Percentiles rank a stretch among this genome's conserved stretches.
These are phyloP conservation scores for Fusarium miscanthi DNA, from an alignment of 2,329 filamentous ascomycete species.

Conservation along the genomic window DNA sequence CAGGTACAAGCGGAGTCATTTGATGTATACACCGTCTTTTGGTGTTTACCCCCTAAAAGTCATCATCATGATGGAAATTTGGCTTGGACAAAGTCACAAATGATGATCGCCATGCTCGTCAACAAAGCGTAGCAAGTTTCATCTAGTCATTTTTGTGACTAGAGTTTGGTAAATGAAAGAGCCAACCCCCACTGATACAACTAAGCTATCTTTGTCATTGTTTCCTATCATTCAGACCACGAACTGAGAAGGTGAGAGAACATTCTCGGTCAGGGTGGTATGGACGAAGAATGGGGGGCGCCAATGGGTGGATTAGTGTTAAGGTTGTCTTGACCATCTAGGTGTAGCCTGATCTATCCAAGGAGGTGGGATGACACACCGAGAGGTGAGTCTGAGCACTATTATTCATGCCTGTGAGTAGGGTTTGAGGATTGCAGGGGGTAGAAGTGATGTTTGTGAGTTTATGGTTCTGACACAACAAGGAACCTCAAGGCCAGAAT, in stretches of 20 bases:
- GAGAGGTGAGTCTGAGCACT: constrained; percentile 7
- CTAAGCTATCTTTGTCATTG: constrained; percentile 35
- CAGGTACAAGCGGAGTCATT: background rate
- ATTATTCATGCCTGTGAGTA: background rate
- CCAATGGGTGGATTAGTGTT: constrained; percentile 27
- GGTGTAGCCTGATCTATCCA: constrained; percentile 24
- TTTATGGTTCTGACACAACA: background rate
- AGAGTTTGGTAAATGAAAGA: background rate
- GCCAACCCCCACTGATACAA: constrained; percentile 19
- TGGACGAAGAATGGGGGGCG: constrained; percentile 16
- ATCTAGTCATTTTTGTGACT: constrained; percentile 19
- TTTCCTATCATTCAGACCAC: constrained; percentile 33
- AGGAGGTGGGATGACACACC: constrained; percentile 34
- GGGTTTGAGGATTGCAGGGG: background rate
- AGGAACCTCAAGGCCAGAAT: background rate
- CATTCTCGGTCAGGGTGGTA: constrained; percentile 31
- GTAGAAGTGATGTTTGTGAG: background rate
- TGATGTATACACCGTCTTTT: constrained; percentile 37
- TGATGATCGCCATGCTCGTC: constrained; percentile 2
- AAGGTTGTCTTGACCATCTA: constrained; percentile 40
- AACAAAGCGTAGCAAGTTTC: constrained; percentile 15
- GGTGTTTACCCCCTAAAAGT: background rate
- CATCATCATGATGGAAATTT: background rate
- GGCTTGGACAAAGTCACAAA: constrained; percentile 19
- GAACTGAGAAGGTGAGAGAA: constrained; percentile 14